Evolutionary conservation across 1,139 yeast species (phyloP).

Genomic region (Blastobotrys serpentis): DNA sequence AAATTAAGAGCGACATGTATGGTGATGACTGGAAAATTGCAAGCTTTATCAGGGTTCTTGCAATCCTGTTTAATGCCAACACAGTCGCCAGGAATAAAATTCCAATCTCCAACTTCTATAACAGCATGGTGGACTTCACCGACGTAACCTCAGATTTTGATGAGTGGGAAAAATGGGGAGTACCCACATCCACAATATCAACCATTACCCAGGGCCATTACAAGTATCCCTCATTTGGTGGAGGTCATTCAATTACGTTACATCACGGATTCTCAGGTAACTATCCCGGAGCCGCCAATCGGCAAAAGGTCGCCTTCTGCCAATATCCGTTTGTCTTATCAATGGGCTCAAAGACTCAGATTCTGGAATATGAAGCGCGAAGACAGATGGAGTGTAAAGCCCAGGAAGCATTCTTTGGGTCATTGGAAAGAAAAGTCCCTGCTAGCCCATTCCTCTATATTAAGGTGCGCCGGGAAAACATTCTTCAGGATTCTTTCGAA

Average conservation of each 20-base stretch:
- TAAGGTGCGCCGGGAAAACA: constrained; percentile 61
- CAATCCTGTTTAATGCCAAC: constrained; percentile 58
- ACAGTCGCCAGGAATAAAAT: constrained; percentile 40
- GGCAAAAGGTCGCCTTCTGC: constrained; percentile 50
- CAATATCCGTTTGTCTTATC: constrained; percentile 81
- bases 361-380: constrained; percentile 79
- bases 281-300: constrained; percentile 13
- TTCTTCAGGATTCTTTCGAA: constrained; percentile 75
- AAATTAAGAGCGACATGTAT: constrained; percentile 60
- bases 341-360: constrained; percentile 74
- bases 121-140: constrained; percentile 75
- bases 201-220: background rate
- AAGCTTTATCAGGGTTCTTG: constrained; percentile 60
- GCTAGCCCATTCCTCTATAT: constrained; percentile 69
- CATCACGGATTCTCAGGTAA: constrained; percentile 15
- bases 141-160: constrained; percentile 79
- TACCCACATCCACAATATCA: constrained; percentile 17
- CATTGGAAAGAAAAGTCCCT: constrained; percentile 60
- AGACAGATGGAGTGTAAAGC: constrained; percentile 84
- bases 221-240: background rate
- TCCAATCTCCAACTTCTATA: constrained; percentile 64
- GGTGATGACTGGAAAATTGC: constrained; percentile 79
- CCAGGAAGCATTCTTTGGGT: constrained; percentile 80
- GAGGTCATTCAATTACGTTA: constrained; percentile 3
- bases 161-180: constrained; percentile 57